Base-by-base conservation (phyloP, 2,329 filamentous ascomycete genomes). In the Arthrobotrys pseudoclavata region DNA sequence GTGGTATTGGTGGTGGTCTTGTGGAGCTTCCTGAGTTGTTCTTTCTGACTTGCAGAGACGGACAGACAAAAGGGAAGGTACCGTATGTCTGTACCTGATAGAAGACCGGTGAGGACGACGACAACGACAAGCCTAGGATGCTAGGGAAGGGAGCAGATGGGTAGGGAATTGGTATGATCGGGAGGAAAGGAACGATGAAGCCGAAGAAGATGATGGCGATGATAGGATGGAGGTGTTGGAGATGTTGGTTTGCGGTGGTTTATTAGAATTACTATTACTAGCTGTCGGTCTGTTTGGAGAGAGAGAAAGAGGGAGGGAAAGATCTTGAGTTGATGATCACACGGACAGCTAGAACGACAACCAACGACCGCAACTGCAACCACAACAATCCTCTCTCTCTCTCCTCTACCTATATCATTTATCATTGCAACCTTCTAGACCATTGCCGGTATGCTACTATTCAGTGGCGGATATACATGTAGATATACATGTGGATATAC, bases 201-300 rank as follows among this genome's bases (percentile, higher is more conserved):
- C 45, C 29, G 52, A 9, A 31, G 63, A 37, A 13, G 63, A 53
- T 24, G 31, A 26, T 5, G 48, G 13, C 31, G 37, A 40, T 40
- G 37, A 3, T 13, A 12, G 12, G 12, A 13, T n/a, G n/a, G 31
- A 18, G 18, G 40, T 52, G 45, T 13, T n/a, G 40, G 6, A 20
- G 31, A 26, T 18, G 22, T n/a, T 34, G 66, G 55, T 50, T 37
- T 5, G 55, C 53, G 42, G 53, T 20, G 29, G 26, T 64, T 34
- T 64, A 64, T 64, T 64, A 64, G 29, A 31, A 45, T 45, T 64
- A 37, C 50, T 48, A 50, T 50, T 22, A 15, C 37, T 40, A 4
- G 4, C 47, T 29, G 50, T 31, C 26, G 18, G 50, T 53, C 37
- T 13, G 37, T 40, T 12, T 40, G 31, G 7, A 5, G 31, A 7